Evolutionary conservation across 208 protist species (phyloP), one percentile per base, ranked within the genome.

Genomic region (Blastocrithidia nonstop): DNA sequence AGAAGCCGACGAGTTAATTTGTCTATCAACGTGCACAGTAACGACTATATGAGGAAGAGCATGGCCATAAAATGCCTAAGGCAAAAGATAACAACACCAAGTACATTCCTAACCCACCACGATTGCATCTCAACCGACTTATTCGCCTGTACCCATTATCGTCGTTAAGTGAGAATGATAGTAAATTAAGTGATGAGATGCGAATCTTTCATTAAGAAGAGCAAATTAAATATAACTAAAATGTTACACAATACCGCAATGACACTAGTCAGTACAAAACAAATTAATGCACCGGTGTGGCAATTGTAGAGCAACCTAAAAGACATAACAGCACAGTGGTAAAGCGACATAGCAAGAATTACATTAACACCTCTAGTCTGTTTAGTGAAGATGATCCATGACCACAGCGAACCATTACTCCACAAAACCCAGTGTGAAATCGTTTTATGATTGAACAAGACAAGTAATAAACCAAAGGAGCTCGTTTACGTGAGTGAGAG

Each of bases 21-120:
- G 61, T 90, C 6, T 86, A 90, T 62, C 85, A 90, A 47, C 68
- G 68, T 1, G 70, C 75, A 6, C 81, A 84, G 59, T 75, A 90
- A 51, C 68, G 76, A 24, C 61, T 86, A 39, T 90, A 90, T 53
- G 81, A 85, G 58, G 75, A 66, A 52, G 69, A 85, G 62, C 79
- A 86, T 50, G 81, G 81, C 8, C 61, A 57, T 29, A 83, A 84
- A 48, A 73, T 73, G 4, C 68, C 80, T 3, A 77, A 55, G 33
- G 44, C 59, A 35, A 77, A 69, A 54, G 80, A 90, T 9, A 53
- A 59, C 33, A 67, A 64, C 13, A 33, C 56, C 28, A 82, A 90
- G 59, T 75, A 71, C 38, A 60, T 78, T 19, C 80, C 80, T 2
- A 86, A 79, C 47, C 80, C 80, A 0, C 80, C 80, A 0, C 72